These are phyloP conservation scores for Lipomyces orientalis DNA, from an alignment of 805 yeast species.

Conservation along the genomic window DNA sequence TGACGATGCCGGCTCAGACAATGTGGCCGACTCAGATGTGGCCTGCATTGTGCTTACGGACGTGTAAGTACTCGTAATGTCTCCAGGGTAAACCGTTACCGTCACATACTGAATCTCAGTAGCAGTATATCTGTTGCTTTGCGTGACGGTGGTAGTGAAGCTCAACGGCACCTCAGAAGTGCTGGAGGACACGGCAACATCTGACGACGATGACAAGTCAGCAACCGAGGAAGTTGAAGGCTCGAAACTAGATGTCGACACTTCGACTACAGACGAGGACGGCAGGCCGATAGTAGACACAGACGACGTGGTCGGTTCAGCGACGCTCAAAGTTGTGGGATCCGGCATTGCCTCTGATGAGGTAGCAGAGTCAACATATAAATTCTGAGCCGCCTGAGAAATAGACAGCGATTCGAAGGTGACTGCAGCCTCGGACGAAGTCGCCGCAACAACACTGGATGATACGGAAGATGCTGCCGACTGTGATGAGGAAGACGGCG, in stretches of 20 bases:
- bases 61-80: background rate
- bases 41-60: background rate
- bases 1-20: background rate
- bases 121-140: background rate
- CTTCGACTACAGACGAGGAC: slow-evolving; percentile 1
- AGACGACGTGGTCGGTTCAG: slow-evolving; percentile 25
- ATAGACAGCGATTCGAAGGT: background rate
- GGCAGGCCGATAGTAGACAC: background rate
- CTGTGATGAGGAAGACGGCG: slow-evolving; percentile 11
- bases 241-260: background rate
- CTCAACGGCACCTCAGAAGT: background rate
- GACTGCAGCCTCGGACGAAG: background rate
- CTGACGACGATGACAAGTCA: background rate
- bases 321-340: slow-evolving; percentile 36
- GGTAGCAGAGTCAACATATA: background rate
- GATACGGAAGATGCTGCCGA: slow-evolving; percentile 7
- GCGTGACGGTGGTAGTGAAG: background rate
- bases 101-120: slow-evolving; percentile 4
- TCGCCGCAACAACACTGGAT: slow-evolving; percentile 1
- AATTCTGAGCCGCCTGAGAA: background rate
- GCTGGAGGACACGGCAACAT: background rate
- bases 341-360: slow-evolving; percentile 11
- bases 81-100: background rate
- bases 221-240: background rate
- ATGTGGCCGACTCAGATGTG: background rate